A percentile compares a stretch with the other conserved stretches of the same genome.
These are phyloP conservation scores for Candida quercuum DNA, from an alignment of 805 yeast genomes.

Conservation along the genomic window DNA sequence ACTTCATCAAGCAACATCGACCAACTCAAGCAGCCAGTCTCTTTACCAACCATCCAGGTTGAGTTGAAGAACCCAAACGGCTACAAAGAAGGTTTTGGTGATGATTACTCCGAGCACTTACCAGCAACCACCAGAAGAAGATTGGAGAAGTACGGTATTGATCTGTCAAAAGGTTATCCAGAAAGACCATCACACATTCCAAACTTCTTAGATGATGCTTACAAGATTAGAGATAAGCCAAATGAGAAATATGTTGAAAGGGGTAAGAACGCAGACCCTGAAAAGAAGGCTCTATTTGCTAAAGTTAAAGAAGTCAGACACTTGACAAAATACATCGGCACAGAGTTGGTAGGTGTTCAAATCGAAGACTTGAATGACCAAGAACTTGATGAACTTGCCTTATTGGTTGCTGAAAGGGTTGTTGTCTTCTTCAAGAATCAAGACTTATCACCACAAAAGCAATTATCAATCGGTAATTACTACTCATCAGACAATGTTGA, in stretches of 20 bases:
- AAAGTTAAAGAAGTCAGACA: slow-evolving; percentile 35
- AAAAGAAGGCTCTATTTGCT: slow-evolving; percentile 33
- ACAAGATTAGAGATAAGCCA: slow-evolving; percentile 27
- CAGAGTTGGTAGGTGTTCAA: slow-evolving; percentile 43
- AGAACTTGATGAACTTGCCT: slow-evolving; percentile 42
- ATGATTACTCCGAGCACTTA: slow-evolving; percentile 9
- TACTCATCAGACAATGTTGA: slow-evolving; percentile 24
- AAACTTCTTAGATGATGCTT: slow-evolving; percentile 33
- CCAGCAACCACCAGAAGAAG: slow-evolving; percentile 24
- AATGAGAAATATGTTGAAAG: slow-evolving; percentile 29
- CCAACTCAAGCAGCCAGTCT: neutral
- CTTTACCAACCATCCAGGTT: slow-evolving; percentile 3
- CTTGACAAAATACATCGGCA: slow-evolving; percentile 40
- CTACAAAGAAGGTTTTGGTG: slow-evolving; percentile 6
- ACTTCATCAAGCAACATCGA: neutral
- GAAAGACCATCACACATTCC: slow-evolving; percentile 30
- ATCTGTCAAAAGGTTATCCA: slow-evolving; percentile 34
- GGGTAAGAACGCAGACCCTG: slow-evolving; percentile 33
- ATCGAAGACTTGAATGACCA: slow-evolving; percentile 33
- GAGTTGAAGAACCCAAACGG: slow-evolving; percentile 8
- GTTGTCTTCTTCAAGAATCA: slow-evolving; percentile 46
- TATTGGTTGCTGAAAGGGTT: slow-evolving; percentile 40
- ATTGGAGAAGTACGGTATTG: slow-evolving; percentile 28
- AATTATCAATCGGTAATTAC: slow-evolving; percentile 10
- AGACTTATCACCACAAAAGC: slow-evolving; percentile 37